These are phyloP conservation scores for Nidularia pulvinata DNA, from an alignment of 768 basidiomycete species.

Conservation along the genomic window DNA sequence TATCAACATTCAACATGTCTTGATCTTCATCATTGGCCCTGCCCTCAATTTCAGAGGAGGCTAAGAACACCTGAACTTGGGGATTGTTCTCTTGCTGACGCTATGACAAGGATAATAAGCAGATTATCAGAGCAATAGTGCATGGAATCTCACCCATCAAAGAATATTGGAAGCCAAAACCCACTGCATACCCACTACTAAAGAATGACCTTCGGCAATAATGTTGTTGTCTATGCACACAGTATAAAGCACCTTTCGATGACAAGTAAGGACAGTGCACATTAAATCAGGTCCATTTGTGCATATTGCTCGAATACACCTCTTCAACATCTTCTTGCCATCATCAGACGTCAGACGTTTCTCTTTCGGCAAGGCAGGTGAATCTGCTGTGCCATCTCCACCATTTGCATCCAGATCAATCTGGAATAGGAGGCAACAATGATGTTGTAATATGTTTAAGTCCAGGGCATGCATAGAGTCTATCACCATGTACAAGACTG, in stretches of 20 bases:
- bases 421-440: constrained; percentile 3
- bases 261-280: constrained; percentile 8
- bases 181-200: constrained; percentile 18
- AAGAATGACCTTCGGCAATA: background rate
- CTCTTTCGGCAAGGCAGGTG: background rate
- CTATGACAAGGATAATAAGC: constrained; percentile 1
- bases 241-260: constrained; percentile 14
- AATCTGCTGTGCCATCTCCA: background rate
- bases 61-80: background rate
- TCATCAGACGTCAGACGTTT: constrained; percentile 1
- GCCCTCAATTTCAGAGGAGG: background rate
- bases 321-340: constrained; percentile 1
- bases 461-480: constrained; percentile 14
- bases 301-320: constrained; percentile 8
- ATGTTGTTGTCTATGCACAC: constrained; percentile 18
- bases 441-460: constrained; percentile 9
- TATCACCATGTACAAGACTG: constrained; percentile 4
- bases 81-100: background rate
- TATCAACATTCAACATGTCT: background rate
- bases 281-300: constrained; percentile 3
- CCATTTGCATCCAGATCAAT: background rate
- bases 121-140: background rate
- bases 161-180: constrained; percentile 16
- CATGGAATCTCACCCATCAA: constrained; percentile 13
- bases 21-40: background rate